Percentiles rank a stretch among this genome's conserved stretches.
Evolutionary conservation across 768 basidiomycete species (phyloP).

Genomic region (Amanita muscaria): DNA sequence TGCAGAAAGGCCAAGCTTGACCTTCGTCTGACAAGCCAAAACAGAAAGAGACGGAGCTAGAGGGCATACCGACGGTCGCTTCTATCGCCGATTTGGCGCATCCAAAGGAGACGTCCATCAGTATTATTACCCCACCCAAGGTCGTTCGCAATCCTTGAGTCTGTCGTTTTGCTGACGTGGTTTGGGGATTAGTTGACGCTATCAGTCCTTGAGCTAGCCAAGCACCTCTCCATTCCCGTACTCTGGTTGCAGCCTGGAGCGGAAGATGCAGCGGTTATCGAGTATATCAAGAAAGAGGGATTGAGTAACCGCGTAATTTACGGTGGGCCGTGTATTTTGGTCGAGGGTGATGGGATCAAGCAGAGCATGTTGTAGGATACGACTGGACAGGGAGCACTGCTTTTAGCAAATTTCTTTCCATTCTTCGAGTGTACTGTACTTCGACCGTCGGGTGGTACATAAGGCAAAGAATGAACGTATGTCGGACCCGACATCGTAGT

Average conservation of each 20-base stretch:
- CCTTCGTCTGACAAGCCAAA: constrained; percentile 5
- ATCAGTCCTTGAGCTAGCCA: constrained; percentile 53
- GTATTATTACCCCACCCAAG: constrained; percentile 71
- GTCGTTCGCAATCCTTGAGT: constrained; percentile 23
- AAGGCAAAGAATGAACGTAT: neutral
- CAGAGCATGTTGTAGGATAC: constrained; percentile 19
- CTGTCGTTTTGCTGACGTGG: neutral
- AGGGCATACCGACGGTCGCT: constrained; percentile 50
- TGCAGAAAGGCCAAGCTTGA: constrained; percentile 1
- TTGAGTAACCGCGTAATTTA: constrained; percentile 63
- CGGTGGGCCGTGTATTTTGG: constrained; percentile 78
- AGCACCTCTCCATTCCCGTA: constrained; percentile 59
- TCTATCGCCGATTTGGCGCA: constrained; percentile 47
- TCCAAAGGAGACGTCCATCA: constrained; percentile 63
- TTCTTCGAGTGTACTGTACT: no score
- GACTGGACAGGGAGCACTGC: no score
- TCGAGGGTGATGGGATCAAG: constrained; percentile 59
- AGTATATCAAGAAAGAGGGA: constrained; percentile 58
- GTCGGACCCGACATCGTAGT: neutral
- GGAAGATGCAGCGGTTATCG: constrained; percentile 52
- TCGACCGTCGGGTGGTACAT: no score
- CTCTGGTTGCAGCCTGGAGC: constrained; percentile 92
- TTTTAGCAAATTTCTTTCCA: no score
- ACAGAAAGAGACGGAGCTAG: constrained; percentile 64
- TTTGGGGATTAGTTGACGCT: constrained; percentile 53